Percentiles rank a stretch among this genome's conserved stretches.
Evolutionary conservation across 2,329 filamentous ascomycete genomes (phyloP).

Genomic region (Penicillium sp.): DNA sequence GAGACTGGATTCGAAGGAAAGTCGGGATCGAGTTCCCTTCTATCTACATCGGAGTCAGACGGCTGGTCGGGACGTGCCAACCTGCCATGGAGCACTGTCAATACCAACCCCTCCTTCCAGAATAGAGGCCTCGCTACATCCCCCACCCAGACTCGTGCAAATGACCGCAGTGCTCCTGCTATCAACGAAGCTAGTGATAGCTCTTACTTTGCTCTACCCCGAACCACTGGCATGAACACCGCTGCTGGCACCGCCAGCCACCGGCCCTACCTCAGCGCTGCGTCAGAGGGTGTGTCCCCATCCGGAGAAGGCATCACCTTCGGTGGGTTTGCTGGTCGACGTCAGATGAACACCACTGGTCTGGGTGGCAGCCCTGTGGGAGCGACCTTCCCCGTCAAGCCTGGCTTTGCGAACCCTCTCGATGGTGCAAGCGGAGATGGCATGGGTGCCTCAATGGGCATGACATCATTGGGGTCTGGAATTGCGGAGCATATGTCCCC

Average conservation of each 20-base stretch:
- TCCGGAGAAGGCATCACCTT: slow-evolving; percentile 37
- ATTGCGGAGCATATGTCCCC: slow-evolving; percentile 32
- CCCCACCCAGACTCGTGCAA: slow-evolving; percentile 57
- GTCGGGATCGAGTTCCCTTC: slow-evolving; percentile 68
- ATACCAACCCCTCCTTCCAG: slow-evolving; percentile 36
- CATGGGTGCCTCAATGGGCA: slow-evolving; percentile 29
- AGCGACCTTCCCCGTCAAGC: slow-evolving; percentile 33
- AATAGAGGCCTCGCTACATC: slow-evolving; percentile 55
- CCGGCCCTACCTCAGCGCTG: slow-evolving; percentile 36
- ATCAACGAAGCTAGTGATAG: slow-evolving; percentile 48
- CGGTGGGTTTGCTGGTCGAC: slow-evolving; percentile 30
- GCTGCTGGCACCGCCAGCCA: slow-evolving; percentile 26
- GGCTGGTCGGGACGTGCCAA: slow-evolving; percentile 56
- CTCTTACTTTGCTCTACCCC: slow-evolving; percentile 50
- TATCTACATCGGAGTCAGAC: slow-evolving; percentile 68
- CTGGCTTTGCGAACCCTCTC: slow-evolving; percentile 30
- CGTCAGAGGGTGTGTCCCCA: slow-evolving; percentile 35
- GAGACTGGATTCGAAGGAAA: slow-evolving; percentile 52
- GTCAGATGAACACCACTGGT: slow-evolving; percentile 33
- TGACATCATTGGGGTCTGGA: slow-evolving; percentile 32
- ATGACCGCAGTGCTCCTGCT: slow-evolving; percentile 41
- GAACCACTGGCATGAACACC: slow-evolving; percentile 47
- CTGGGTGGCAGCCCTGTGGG: slow-evolving; percentile 34
- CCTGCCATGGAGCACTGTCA: slow-evolving; percentile 60
- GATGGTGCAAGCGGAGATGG: slow-evolving; percentile 35